Conservation (phyloP, 106 monocot genomes). For the Acanthochlamys bracteata region DNA sequence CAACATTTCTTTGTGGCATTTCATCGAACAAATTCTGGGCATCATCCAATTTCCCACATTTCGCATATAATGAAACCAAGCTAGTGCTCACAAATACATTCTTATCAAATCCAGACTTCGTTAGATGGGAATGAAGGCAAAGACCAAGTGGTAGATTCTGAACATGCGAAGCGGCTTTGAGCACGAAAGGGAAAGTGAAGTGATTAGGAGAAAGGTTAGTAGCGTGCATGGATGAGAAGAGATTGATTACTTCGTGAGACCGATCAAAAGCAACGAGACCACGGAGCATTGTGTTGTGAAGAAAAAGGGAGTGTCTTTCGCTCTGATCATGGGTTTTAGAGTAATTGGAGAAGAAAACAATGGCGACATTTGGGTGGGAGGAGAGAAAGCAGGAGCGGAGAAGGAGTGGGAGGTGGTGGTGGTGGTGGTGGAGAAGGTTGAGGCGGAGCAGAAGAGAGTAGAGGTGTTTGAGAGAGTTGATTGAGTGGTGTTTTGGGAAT, state of each 20-base stretch:
- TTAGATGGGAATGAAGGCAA: slow-evolving; percentile 39
- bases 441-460: slow-evolving; percentile 46
- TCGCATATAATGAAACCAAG: slow-evolving; percentile 45
- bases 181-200: slow-evolving; percentile 70
- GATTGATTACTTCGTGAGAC: slow-evolving; percentile 9
- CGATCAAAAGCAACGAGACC: slow-evolving; percentile 27
- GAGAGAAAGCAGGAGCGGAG: slow-evolving; percentile 29
- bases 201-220: slow-evolving; percentile 36
- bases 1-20: slow-evolving; percentile 42
- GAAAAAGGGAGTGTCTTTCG: slow-evolving; percentile 17
- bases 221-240: slow-evolving; percentile 34
- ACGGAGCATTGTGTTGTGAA: slow-evolving; percentile 40
- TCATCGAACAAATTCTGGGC: slow-evolving; percentile 61
- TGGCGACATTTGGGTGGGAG: slow-evolving; percentile 15
- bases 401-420: slow-evolving; percentile 23
- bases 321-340: neutral
- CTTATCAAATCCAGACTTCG: slow-evolving; percentile 37
- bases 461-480: slow-evolving; percentile 18
- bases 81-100: slow-evolving; percentile 44
- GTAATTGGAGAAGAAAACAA: slow-evolving; percentile 21
- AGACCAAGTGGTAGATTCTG: slow-evolving; percentile 20
- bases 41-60: slow-evolving; percentile 32
- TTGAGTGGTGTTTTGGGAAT: slow-evolving; percentile 11
- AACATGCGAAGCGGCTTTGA: slow-evolving; percentile 52
- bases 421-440: slow-evolving; percentile 22